These are phyloP conservation scores for Plasmodium cynomolgi DNA, from an alignment of 169 alveolate species.

Conservation along the genomic window DNA sequence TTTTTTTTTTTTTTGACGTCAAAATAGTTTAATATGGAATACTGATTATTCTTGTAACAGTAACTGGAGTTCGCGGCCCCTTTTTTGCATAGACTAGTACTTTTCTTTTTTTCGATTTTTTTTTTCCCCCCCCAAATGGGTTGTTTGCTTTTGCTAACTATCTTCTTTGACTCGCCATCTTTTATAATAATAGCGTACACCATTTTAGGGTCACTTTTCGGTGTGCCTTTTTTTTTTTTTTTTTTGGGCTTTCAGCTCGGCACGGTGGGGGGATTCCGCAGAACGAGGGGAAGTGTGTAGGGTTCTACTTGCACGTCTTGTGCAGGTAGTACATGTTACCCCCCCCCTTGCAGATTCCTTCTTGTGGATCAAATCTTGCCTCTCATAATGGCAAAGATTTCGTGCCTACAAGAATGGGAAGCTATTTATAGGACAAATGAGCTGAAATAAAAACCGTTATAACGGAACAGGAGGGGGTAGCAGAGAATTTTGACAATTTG, in stretches of 20 bases:
- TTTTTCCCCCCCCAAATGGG: not conserved
- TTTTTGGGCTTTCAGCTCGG: not conserved
- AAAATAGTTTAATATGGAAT: conserved; percentile 59
- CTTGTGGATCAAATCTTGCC: not conserved
- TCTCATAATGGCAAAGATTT: not conserved
- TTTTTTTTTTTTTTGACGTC: conserved; percentile 28
- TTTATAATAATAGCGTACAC: conserved; percentile 58
- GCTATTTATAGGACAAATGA: not conserved
- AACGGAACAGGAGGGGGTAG: not conserved
- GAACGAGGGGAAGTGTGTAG: not conserved
- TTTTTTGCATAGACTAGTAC: not conserved
- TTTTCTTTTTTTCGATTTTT: not conserved
- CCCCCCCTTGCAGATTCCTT: not conserved
- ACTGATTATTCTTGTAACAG: conserved; percentile 14
- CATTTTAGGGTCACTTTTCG: conserved; percentile 18
- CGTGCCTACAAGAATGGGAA: not conserved
- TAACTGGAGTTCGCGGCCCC: not conserved
- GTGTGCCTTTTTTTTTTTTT: not conserved
- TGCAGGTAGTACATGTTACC: not conserved
- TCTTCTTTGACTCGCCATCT: not conserved
- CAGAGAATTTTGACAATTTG: not conserved
- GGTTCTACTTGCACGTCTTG: not conserved
- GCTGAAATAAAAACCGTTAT: not conserved
- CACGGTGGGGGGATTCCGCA: not conserved
- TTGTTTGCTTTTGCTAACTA: not conserved